These are phyloP conservation scores for Berberis thunbergii DNA, from an alignment of 164 flowering plant species.

Conservation along the genomic window DNA sequence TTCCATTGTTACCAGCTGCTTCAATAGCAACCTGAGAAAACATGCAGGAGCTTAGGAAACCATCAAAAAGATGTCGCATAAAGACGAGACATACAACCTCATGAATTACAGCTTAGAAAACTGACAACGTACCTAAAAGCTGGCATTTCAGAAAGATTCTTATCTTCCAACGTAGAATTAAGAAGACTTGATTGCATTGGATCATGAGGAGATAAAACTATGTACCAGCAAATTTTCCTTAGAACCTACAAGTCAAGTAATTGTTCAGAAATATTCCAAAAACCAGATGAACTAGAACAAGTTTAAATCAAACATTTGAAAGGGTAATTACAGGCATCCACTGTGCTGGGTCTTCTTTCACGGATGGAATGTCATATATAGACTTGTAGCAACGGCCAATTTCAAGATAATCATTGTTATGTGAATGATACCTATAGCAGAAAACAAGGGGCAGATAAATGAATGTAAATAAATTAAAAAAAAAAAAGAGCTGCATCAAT, in stretches of 20 bases:
- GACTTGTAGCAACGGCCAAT: conserved; percentile 88
- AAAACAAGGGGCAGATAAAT: neutral
- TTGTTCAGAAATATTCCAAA: neutral
- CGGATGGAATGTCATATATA: conserved; percentile 83
- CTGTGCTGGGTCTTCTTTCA: conserved; percentile 57
- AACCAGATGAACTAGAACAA: conserved; percentile 19
- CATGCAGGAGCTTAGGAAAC: neutral
- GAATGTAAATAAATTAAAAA: neutral
- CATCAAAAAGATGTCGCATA: conserved; percentile 11
- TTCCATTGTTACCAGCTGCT: conserved; percentile 92
- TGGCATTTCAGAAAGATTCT: conserved; percentile 83
- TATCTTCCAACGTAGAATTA: conserved; percentile 87
- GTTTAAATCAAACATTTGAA: conserved; percentile 10
- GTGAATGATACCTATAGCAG: conserved; percentile 54
- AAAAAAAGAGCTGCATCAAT: no score
- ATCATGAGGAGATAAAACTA: conserved; percentile 81
- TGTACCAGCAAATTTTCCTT: conserved; percentile 93
- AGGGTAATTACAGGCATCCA: conserved; percentile 68
- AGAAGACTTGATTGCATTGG: conserved; percentile 98
- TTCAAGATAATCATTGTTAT: conserved; percentile 85
- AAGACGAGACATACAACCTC: neutral
- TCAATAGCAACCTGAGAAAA: conserved; percentile 54
- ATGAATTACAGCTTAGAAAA: neutral
- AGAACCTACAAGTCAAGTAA: conserved; percentile 36
- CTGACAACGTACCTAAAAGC: conserved; percentile 47